Percentiles rank a stretch among this genome's conserved stretches.
These are phyloP conservation scores for Potentilla sterilis DNA, from an alignment of 306 rosid species.

Conservation along the genomic window DNA sequence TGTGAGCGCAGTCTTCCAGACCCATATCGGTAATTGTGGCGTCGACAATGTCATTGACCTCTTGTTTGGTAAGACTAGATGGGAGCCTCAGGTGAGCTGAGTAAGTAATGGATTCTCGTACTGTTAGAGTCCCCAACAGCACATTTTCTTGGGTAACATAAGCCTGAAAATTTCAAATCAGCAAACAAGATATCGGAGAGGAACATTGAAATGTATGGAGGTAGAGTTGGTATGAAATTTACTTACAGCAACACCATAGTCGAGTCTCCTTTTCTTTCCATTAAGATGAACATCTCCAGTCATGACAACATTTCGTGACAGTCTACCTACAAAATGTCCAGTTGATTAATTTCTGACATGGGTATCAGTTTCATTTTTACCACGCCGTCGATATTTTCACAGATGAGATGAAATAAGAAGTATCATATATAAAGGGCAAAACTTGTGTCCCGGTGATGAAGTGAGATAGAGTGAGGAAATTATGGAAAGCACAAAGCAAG, in stretches of 20 bases:
- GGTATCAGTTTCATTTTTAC: background rate
- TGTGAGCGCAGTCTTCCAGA: slow-evolving; percentile 73
- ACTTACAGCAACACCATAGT: slow-evolving; percentile 71
- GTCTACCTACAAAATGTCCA: slow-evolving; percentile 56
- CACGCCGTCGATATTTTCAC: background rate
- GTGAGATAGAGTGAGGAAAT: background rate
- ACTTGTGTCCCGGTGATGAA: background rate
- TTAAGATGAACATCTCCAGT: slow-evolving; percentile 77
- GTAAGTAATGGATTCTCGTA: slow-evolving; percentile 75
- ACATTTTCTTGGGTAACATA: slow-evolving; percentile 90
- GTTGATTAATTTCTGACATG: background rate
- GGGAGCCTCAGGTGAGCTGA: slow-evolving; percentile 89
- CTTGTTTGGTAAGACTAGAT: slow-evolving; percentile 48
- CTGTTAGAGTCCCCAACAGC: slow-evolving; percentile 80
- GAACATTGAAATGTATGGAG: background rate
- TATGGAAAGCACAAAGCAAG: background rate
- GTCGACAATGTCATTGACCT: slow-evolving; percentile 51
- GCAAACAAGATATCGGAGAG: background rate
- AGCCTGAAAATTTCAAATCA: slow-evolving; percentile 39
- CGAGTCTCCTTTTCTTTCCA: slow-evolving; percentile 65
- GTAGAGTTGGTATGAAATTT: background rate
- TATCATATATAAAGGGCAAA: background rate
- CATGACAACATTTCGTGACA: slow-evolving; percentile 69
- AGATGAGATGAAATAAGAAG: background rate
- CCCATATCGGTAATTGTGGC: slow-evolving; percentile 78